These are phyloP conservation scores for Apocynum venetum DNA, from an alignment of 257 asterid genomes.

Conservation along the genomic window DNA sequence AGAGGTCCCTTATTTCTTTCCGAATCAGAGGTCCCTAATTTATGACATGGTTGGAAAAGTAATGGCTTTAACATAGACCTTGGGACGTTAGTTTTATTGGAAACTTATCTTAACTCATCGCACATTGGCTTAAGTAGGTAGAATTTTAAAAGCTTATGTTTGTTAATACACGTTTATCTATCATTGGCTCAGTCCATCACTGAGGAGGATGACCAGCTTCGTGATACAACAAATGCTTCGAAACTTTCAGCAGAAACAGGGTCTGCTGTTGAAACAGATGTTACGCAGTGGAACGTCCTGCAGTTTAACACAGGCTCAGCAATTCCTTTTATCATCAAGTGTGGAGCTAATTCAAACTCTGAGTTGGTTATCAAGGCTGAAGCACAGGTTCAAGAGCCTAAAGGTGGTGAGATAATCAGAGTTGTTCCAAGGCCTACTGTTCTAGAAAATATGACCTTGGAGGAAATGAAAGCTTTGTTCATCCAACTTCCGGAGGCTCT, in stretches of 20 bases:
- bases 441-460: constrained; percentile 70
- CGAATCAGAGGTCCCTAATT: neutral
- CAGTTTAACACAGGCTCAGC: constrained; percentile 97
- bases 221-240: constrained; percentile 36
- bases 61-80: neutral
- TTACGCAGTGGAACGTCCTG: constrained; percentile 90
- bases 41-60: neutral
- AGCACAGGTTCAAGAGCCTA: constrained; percentile 82
- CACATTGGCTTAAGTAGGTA: neutral
- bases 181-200: constrained; percentile 56
- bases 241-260: constrained; percentile 34
- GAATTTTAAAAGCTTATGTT: neutral
- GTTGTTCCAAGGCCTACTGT: constrained; percentile 82
- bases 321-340: constrained; percentile 83
- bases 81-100: neutral
- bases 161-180: neutral
- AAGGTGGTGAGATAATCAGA: constrained; percentile 83
- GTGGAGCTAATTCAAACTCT: constrained; percentile 93
- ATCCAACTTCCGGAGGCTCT: constrained; percentile 81
- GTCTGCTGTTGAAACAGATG: constrained; percentile 67
- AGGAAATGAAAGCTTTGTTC: constrained; percentile 70
- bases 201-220: constrained; percentile 73
- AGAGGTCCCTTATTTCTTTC: neutral
- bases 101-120: neutral
- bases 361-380: constrained; percentile 94